Evolutionary conservation across 75 land plant species (phyloP).

Genomic region (Sequoiadendron giganteum): DNA sequence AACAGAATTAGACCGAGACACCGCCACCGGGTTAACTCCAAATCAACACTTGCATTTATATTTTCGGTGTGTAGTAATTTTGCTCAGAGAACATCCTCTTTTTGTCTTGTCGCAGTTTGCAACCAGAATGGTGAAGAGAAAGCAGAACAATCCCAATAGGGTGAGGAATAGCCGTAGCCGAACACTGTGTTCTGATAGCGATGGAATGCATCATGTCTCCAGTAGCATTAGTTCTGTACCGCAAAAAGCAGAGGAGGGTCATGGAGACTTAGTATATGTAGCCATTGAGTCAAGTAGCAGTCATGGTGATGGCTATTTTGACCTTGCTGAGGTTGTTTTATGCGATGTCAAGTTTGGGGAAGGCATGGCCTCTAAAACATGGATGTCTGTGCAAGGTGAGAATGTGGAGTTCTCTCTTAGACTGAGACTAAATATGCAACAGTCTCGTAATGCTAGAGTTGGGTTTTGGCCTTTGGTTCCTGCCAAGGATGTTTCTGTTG

Average conservation of each 20-base stretch:
- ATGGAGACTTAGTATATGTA: not conserved
- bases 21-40: not conserved
- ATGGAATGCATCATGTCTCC: not conserved
- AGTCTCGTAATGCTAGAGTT: slow-evolving; percentile 22
- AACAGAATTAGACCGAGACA: not conserved
- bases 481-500: slow-evolving; percentile 40
- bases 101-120: not conserved
- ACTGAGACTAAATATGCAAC: slow-evolving; percentile 38
- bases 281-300: not conserved
- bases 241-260: not conserved
- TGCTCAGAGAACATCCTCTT: not conserved
- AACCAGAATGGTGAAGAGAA: slow-evolving; percentile 14
- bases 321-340: slow-evolving; percentile 53
- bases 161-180: not conserved
- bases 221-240: not conserved
- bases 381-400: not conserved
- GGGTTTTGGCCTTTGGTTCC: slow-evolving; percentile 62
- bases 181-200: not conserved
- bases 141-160: slow-evolving; percentile 12
- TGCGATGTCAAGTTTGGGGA: slow-evolving; percentile 24
- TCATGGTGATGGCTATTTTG: slow-evolving; percentile 25
- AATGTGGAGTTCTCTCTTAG: slow-evolving; percentile 20
- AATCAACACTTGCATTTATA: not conserved
- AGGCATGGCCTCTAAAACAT: slow-evolving; percentile 14
- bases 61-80: not conserved